These are phyloP conservation scores for Porcisia hertigi DNA, from an alignment of 208 protist species.

Conservation along the genomic window DNA sequence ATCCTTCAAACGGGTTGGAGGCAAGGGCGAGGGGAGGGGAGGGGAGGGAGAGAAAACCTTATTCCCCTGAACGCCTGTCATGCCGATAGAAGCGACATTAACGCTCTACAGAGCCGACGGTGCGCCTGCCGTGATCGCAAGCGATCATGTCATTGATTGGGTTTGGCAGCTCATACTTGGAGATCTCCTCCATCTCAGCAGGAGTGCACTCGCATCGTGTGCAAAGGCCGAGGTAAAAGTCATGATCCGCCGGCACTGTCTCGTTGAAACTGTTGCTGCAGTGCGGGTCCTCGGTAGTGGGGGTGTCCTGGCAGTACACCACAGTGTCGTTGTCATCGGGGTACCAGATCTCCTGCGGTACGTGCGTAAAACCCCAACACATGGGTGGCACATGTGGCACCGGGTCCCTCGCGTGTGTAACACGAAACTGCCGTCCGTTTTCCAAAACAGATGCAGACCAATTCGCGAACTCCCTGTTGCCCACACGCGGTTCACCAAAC, in stretches of 20 bases:
- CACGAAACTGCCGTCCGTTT: conserved; percentile 35
- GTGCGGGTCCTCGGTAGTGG: conserved; percentile 34
- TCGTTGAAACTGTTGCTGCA: conserved; percentile 55
- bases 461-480: conserved; percentile 49
- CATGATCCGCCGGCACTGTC: conserved; percentile 43
- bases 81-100: neutral
- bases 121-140: conserved; percentile 7
- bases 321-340: conserved; percentile 16
- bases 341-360: conserved; percentile 60
- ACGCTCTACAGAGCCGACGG: neutral
- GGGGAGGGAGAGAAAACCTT: no score
- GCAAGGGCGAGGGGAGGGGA: no score
- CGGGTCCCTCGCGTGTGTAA: conserved; percentile 54
- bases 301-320: conserved; percentile 38
- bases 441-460: conserved; percentile 38
- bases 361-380: conserved; percentile 47
- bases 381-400: conserved; percentile 61
- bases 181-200: conserved; percentile 25
- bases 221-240: conserved; percentile 57
- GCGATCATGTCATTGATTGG: conserved; percentile 9
- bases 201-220: conserved; percentile 43
- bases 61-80: neutral
- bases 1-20: no score
- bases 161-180: conserved; percentile 10
- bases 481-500: conserved; percentile 72